Percentiles rank a stretch among this genome's conserved stretches.
Conservation (phyloP, 129 eudicot genomes). For the Arctium lappa region DNA sequence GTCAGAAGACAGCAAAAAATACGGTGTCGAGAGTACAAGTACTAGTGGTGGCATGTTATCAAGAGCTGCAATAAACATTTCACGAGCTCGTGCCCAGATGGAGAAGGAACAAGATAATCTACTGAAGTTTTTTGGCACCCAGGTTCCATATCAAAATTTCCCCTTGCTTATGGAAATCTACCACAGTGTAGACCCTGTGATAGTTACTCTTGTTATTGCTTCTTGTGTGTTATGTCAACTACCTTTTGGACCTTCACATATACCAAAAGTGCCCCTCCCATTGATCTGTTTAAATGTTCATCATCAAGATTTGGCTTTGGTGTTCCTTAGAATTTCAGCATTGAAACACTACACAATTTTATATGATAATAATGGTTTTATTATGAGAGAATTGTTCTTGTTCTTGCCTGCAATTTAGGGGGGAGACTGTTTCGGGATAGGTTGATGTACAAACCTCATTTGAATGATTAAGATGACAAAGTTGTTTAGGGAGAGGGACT, state of each 20-base stretch:
- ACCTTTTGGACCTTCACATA: background rate
- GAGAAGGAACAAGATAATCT: slow-evolving; percentile 79
- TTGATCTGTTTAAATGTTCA: background rate
- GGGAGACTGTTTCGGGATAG: background rate
- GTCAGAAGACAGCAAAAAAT: slow-evolving; percentile 93
- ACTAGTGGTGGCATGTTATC: slow-evolving; percentile 75
- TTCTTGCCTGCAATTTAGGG: background rate
- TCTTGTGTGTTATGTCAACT: background rate
- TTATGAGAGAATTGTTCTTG: background rate
- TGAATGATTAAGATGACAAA: background rate
- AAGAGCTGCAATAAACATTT: slow-evolving; percentile 69
- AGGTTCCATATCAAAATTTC: slow-evolving; percentile 48
- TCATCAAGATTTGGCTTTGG: background rate
- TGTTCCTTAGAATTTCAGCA: background rate
- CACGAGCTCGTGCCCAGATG: slow-evolving; percentile 75
- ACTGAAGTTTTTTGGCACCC: slow-evolving; percentile 74
- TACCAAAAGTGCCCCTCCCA: background rate
- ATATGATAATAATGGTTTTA: background rate
- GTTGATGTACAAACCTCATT: background rate
- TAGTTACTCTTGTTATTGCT: background rate
- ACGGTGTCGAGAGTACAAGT: slow-evolving; percentile 83
- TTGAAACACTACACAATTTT: background rate
- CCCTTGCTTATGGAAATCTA: background rate
- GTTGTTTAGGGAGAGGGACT: background rate
- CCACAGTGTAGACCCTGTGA: background rate